phyloP scores from a whole-genome alignment of 1,284 basidiomycete species.

The Puccinia polysora region DNA sequence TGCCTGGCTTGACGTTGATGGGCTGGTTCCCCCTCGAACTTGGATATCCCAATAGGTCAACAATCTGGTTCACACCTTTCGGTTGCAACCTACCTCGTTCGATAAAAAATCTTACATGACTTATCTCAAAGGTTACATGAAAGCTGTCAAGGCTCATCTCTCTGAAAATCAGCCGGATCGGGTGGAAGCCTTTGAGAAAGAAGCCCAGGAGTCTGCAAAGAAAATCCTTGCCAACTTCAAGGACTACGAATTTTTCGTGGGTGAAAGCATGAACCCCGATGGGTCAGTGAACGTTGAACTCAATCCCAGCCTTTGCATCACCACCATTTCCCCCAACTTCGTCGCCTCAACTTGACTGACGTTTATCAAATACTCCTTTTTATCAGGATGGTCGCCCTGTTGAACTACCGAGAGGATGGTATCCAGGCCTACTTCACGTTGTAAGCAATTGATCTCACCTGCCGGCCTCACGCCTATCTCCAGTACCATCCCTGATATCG shows the following conservation, averaged over 20 bases:
- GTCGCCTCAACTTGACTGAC: too few relatives aligned
- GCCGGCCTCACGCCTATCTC: too few relatives aligned
- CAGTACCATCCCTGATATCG: too few relatives aligned
- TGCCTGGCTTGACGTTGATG: too few relatives aligned
- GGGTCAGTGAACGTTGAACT: constrained; percentile 47
- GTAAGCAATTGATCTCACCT: too few relatives aligned
- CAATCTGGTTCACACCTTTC: constrained; percentile 90
- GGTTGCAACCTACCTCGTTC: constrained; percentile 74
- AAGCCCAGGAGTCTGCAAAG: constrained; percentile 58
- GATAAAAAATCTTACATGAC: constrained; percentile 86
- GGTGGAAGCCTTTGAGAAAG: constrained; percentile 77
- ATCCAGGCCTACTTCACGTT: constrained; percentile 75
- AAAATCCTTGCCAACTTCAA: constrained; percentile 86
- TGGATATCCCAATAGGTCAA: constrained; percentile 67
- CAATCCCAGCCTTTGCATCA: constrained; percentile 50
- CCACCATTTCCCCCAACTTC: not conserved
- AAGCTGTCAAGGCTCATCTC: constrained; percentile 63
- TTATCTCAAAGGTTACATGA: constrained; percentile 88
- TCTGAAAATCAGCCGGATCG: constrained; percentile 62
- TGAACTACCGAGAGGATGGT: constrained; percentile 59
- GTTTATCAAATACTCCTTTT: constrained; percentile 25
- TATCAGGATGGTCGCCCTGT: constrained; percentile 57
- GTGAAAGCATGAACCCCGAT: constrained; percentile 63
- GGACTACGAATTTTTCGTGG: constrained; percentile 79
- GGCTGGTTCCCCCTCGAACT: too few relatives aligned